Base-by-base conservation (phyloP, 2,329 filamentous ascomycete species). In the Endoconidiophora polonica region DNA sequence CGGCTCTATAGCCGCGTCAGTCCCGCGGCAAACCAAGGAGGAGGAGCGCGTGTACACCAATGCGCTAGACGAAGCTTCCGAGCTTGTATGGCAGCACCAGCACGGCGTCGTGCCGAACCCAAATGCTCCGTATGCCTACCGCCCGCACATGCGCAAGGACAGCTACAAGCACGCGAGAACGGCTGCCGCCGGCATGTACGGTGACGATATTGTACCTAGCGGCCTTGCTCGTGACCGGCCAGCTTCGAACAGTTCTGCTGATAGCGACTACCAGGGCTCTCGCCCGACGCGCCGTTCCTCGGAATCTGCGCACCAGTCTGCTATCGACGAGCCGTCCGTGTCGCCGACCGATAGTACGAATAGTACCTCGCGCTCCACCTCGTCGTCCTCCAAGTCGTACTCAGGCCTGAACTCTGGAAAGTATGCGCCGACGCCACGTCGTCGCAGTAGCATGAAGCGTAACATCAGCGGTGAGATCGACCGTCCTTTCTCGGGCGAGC, bases 21-120 rank as follows among this genome's bases (percentile, higher is more conserved):
- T n/a, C 56, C 58, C 33, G 50, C 56, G 53, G 5, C 53, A 60
- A 39, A 66, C 69, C 24, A 71, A 77, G 2, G 77, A 81, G 18
- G 78, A 81, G 52, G 62, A 69, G 52, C 74, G 74, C 42, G 62
- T 88, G 45, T 82, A 84, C 60, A 68, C 75, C 10, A 80, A 81
- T 39, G 84, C 84, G 26, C 77, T 85, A 54, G 70, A 86, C 53
- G 84, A 90, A 62, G 84, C 84, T 9, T 79, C 82, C 1, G 82
- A 88, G 61, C 69, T 90, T 43, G 84, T 90, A 41, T 87, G 77
- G 73, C 77, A 79, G 59, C 84, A 90, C 60, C 72, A 81, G 59
- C 73, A 86, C 56, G 59, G 58, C 44, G 63, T 70, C 50, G 66
- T 68, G 52, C 62, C 67, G 1, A 68, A 72, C 54, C 79, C 81